Evolutionary conservation across 78 protist genomes (phyloP).

Genomic region (Protostelium mycophagum): DNA sequence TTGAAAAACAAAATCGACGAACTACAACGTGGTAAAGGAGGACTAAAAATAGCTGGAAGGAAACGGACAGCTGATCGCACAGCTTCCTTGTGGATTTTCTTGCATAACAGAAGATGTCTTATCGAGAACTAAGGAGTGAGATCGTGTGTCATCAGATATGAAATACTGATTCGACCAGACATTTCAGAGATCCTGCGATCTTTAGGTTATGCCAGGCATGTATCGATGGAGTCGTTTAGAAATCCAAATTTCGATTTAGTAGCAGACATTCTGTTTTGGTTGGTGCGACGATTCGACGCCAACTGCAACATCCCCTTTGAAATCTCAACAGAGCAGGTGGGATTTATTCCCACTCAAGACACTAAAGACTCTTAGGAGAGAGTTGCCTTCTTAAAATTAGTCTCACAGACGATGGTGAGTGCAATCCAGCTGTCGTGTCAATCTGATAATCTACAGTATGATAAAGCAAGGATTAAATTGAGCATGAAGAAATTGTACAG

Average conservation of each 20-base stretch:
- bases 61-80: no score
- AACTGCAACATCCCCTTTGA: neutral
- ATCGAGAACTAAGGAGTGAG: neutral
- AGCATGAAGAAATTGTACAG: constrained; percentile 47
- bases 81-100: no score
- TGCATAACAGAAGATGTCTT: no score
- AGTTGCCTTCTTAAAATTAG: neutral
- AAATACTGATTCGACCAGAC: neutral
- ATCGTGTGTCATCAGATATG: neutral
- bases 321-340: neutral
- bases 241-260: constrained; percentile 60
- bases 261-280: constrained; percentile 21
- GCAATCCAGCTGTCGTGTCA: neutral
- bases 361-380: neutral
- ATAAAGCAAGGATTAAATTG: constrained; percentile 37
- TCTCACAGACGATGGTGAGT: neutral
- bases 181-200: constrained; percentile 65
- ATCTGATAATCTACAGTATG: neutral
- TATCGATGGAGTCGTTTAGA: constrained; percentile 61
- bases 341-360: neutral
- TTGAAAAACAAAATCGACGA: no score
- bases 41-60: no score
- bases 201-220: constrained; percentile 53
- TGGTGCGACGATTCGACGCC: constrained; percentile 7
- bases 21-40: no score